phyloP scores from a whole-genome alignment of 2,329 filamentous ascomycete species.

The Cytospora leucostoma region DNA sequence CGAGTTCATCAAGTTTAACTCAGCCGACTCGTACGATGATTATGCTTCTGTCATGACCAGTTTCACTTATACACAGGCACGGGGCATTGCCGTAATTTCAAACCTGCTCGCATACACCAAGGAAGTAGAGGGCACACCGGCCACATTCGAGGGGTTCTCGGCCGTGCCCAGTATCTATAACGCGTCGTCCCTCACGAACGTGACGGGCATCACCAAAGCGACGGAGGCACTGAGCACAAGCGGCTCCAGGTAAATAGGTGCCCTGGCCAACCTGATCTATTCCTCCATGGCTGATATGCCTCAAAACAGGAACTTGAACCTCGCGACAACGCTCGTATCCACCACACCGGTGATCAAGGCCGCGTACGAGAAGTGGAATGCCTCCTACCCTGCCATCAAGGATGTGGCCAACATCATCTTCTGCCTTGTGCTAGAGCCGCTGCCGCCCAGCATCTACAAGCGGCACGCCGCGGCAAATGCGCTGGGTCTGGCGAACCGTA shows the following conservation, averaged over 20 bases:
- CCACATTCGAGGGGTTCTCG: neutral
- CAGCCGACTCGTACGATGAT: neutral
- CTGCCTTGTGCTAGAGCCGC: constrained; percentile 15
- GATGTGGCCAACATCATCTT: constrained; percentile 17
- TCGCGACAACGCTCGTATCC: too few relatives aligned
- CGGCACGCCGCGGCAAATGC: constrained; percentile 16
- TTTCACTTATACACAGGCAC: neutral
- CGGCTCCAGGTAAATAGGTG: too few relatives aligned
- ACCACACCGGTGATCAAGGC: constrained; percentile 7
- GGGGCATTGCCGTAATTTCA: neutral
- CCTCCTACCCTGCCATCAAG: neutral
- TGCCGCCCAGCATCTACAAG: constrained; percentile 19
- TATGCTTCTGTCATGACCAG: constrained; percentile 3
- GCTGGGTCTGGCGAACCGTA: constrained; percentile 16
- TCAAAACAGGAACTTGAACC: too few relatives aligned
- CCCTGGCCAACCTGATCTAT: too few relatives aligned
- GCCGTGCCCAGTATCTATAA: constrained; percentile 4
- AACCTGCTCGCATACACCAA: constrained; percentile 20
- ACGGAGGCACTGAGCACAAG: too few relatives aligned
- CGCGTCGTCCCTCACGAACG: neutral
- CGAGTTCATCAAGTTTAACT: neutral
- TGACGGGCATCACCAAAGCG: too few relatives aligned
- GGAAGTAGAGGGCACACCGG: neutral
- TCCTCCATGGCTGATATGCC: too few relatives aligned
- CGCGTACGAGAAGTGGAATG: constrained; percentile 7